Conservation (phyloP, 1,139 yeast species). For the Arxiozyma telluris region DNA sequence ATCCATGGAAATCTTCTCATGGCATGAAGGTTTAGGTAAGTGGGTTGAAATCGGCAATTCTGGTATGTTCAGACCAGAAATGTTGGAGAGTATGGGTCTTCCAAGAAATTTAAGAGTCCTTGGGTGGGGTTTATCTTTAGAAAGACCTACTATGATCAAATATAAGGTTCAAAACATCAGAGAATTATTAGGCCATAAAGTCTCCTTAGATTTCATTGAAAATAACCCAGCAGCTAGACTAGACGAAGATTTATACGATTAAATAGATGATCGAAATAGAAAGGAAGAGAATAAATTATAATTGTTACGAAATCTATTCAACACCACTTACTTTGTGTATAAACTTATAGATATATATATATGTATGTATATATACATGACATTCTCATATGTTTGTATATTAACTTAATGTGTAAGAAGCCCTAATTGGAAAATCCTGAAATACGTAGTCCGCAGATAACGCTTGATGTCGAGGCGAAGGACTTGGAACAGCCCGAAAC, state of each 20-base stretch:
- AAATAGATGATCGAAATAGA: neutral
- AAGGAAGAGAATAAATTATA: too few species aligned
- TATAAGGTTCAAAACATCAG: conserved; percentile 92
- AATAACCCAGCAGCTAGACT: conserved; percentile 96
- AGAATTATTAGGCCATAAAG: conserved; percentile 92
- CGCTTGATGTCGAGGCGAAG: too few species aligned
- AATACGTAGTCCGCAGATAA: too few species aligned
- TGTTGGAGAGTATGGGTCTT: conserved; percentile 96
- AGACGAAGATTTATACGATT: conserved; percentile 53
- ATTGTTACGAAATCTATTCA: neutral
- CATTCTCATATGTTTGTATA: neutral
- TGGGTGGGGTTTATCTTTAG: conserved; percentile 96
- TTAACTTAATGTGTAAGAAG: too few species aligned
- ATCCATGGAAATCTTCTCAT: conserved; percentile 92
- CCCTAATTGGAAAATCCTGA: too few species aligned
- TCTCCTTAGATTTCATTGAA: conserved; percentile 85
- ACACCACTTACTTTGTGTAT: neutral
- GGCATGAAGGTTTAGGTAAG: conserved; percentile 87
- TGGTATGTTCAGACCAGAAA: conserved; percentile 99
- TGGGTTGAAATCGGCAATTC: conserved; percentile 99
- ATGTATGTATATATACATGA: neutral
- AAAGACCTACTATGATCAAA: conserved; percentile 98
- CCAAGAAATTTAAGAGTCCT: conserved; percentile 89
- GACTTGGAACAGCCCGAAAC: too few species aligned
- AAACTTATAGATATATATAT: conserved; percentile 1